Percentiles rank a stretch among this genome's conserved stretches.
phyloP scores from a whole-genome alignment of 805 yeast genomes.

The Ogataea saltuana region DNA sequence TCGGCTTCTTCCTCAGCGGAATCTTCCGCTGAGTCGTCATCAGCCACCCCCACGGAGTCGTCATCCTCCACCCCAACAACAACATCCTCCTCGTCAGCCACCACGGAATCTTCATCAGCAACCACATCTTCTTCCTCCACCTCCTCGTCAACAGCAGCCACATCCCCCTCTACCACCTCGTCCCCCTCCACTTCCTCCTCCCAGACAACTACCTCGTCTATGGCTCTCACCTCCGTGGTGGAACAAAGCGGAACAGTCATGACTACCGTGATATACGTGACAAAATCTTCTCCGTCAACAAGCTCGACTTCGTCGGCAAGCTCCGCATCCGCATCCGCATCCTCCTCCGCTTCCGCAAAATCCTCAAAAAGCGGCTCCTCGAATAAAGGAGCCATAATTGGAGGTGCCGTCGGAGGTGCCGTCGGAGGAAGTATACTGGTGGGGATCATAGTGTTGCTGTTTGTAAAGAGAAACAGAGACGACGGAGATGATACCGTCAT shows the following conservation, averaged over 20 bases:
- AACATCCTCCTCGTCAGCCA: slow-evolving; percentile 13
- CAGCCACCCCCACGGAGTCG: neutral
- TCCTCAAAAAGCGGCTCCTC: slow-evolving; percentile 27
- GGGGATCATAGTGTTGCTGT: slow-evolving; percentile 32
- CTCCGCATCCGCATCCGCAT: slow-evolving; percentile 15
- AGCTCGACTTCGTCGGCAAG: slow-evolving; percentile 19
- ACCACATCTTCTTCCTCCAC: slow-evolving; percentile 19
- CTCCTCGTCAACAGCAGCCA: slow-evolving; percentile 19
- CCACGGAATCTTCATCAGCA: slow-evolving; percentile 29
- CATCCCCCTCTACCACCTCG: slow-evolving; percentile 15
- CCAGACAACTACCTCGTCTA: slow-evolving; percentile 16
- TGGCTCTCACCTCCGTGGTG: slow-evolving; percentile 22
- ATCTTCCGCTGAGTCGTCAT: neutral
- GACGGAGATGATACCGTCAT: slow-evolving; percentile 41
- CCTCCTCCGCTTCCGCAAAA: slow-evolving; percentile 28
- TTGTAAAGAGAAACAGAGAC: slow-evolving; percentile 38
- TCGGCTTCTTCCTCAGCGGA: neutral
- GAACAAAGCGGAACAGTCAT: slow-evolving; percentile 26
- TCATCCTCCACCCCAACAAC: slow-evolving; percentile 14
- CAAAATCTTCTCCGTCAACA: slow-evolving; percentile 25
- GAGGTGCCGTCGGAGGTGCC: slow-evolving; percentile 41
- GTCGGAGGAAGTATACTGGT: slow-evolving; percentile 30
- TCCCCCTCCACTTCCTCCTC: slow-evolving; percentile 22
- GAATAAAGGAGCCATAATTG: slow-evolving; percentile 37
- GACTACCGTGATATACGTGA: slow-evolving; percentile 32